Base-by-base conservation (phyloP, 306 rosid species). In the Rosa multiflora region DNA sequence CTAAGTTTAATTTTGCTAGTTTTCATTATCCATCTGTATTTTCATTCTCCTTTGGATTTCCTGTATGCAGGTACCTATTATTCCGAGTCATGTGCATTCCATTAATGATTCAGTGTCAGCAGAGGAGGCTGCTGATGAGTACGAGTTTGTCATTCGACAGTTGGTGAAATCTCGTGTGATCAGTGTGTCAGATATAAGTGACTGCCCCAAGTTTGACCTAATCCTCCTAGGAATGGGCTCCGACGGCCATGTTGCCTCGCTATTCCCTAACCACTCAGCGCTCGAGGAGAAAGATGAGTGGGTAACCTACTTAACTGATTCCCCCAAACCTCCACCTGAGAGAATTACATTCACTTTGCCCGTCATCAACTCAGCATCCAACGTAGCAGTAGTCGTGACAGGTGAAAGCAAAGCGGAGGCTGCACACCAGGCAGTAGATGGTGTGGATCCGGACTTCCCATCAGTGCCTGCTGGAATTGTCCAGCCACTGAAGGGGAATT, bases 251-350 rank as follows among this genome's bases (percentile, higher is more conserved):
- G 88, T 93, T 71, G 99, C 97, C 52, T 91, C 99, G 10, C 81
- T 96, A 35, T 96, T 93, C 78, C 99, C 99, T 9, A 83, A 84
- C 69, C 94, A 96, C 78, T 39, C 93, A 8, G 96, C 81, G 71
- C 91, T 96, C 8, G 78, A 86, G 51, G 94, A 91, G 82, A 89
- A 78, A 83, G 86, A 89, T 81, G 93, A 86, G 76, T 96, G 99
- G 99, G 97, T 96, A 70, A 86, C 96, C 72, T 96, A 93, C 85
- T 85, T 91, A 13, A 93, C 98, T 0, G 94, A 96, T 78, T 93
- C 99, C 78, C 98, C 99, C 17, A 85, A 90, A 79, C 94, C 98
- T 39, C 99, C 99, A 51, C 99, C 99, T 0, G 99, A 96, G 89
- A 88, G 99, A 73, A 93, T 96, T 87, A 93, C 99, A 53, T 91